phyloP scores from a whole-genome alignment of 2,329 filamentous ascomycete genomes.

The Fusarium paranaense region DNA sequence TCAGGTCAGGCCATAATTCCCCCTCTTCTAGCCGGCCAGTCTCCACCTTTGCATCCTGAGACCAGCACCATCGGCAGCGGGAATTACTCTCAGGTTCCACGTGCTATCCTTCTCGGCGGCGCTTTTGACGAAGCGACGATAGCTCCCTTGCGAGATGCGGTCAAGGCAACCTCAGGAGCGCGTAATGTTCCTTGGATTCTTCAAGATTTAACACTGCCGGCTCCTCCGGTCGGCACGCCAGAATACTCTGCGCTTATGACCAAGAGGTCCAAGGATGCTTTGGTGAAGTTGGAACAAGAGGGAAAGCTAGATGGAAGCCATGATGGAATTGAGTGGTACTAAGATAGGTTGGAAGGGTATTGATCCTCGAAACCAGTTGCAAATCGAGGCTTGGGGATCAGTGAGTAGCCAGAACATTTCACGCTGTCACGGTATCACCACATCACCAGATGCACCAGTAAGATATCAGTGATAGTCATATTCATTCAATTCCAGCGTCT shows the following conservation, averaged over 20 bases:
- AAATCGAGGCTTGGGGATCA: neutral
- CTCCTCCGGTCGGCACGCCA: constrained; percentile 17
- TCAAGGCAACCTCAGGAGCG: neutral
- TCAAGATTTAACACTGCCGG: constrained; percentile 9
- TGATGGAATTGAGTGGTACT: constrained; percentile 29
- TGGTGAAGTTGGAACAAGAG: constrained; percentile 5
- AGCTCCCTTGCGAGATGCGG: neutral
- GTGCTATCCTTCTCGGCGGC: constrained; percentile 12
- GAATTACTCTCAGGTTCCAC: neutral
- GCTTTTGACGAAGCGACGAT: constrained; percentile 24
- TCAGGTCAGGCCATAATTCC: constrained; percentile 23
- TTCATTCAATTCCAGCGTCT: neutral
- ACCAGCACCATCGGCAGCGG: constrained; percentile 13
- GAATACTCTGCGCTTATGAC: constrained; percentile 27
- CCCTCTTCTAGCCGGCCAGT: neutral
- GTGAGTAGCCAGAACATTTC: no score
- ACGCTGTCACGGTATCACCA: neutral
- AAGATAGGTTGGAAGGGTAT: neutral
- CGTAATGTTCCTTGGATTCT: constrained; percentile 22
- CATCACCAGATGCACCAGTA: neutral
- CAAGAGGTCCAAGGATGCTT: constrained; percentile 22
- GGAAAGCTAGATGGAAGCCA: constrained; percentile 15
- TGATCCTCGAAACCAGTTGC: neutral
- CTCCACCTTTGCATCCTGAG: constrained; percentile 1
- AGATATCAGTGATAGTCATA: neutral